These are phyloP conservation scores for Sonneratia alba DNA, from an alignment of 345 rosid species.

Conservation along the genomic window DNA sequence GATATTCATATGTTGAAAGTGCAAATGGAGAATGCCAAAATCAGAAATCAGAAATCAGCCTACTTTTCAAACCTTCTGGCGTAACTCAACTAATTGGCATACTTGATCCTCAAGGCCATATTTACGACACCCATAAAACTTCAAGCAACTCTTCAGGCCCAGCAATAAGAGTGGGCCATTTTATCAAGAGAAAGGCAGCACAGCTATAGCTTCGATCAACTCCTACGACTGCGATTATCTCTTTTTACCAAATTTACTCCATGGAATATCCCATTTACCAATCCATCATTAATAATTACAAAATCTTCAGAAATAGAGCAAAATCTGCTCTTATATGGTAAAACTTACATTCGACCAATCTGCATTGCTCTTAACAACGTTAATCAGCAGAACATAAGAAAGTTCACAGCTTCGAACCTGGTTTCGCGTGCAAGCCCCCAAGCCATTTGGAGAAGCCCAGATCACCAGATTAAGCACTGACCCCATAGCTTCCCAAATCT, in stretches of 20 bases:
- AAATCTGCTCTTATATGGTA: not conserved
- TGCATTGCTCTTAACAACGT: not conserved
- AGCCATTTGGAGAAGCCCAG: conserved; percentile 85
- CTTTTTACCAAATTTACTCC: not conserved
- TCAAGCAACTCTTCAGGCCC: too few species aligned
- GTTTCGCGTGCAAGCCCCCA: conserved; percentile 41
- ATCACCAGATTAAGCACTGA: conserved; percentile 46
- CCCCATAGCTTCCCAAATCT: conserved; percentile 39
- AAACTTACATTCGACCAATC: not conserved
- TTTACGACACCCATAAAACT: too few species aligned
- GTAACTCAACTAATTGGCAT: not conserved
- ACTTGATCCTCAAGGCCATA: too few species aligned
- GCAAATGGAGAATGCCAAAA: not conserved
- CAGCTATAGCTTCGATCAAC: too few species aligned
- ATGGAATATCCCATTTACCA: not conserved
- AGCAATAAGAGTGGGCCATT: too few species aligned
- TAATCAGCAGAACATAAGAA: not conserved
- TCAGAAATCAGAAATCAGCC: not conserved
- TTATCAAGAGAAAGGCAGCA: too few species aligned
- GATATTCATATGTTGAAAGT: too few species aligned
- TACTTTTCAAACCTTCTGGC: not conserved
- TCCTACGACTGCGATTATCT: not conserved
- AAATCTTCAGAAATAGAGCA: not conserved
- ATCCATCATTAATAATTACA: not conserved
- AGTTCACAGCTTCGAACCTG: conserved; percentile 18